These are phyloP conservation scores for Aurinia saxatilis DNA, from an alignment of 345 rosid species.

Conservation along the genomic window DNA sequence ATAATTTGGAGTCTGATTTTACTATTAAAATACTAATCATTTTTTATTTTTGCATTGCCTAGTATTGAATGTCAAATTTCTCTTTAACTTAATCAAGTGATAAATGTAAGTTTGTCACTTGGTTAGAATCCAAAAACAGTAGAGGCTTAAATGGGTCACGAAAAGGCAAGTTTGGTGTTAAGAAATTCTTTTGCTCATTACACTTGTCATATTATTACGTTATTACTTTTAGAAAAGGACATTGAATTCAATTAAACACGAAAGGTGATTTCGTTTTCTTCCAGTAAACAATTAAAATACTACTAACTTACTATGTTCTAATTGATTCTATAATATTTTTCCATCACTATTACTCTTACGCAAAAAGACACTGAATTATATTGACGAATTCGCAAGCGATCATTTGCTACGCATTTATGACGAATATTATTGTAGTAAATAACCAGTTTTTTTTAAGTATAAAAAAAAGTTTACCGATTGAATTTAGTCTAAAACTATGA, in stretches of 20 bases:
- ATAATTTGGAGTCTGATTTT: too few relatives aligned
- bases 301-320: background rate
- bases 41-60: too few relatives aligned
- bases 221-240: background rate
- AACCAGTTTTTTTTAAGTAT: too few relatives aligned
- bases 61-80: constrained; percentile 10
- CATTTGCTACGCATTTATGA: too few relatives aligned
- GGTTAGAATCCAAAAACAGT: constrained; percentile 18
- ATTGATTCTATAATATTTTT: background rate
- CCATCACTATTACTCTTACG: too few relatives aligned
- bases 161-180: constrained; percentile 20
- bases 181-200: constrained; percentile 2
- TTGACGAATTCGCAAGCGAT: too few relatives aligned
- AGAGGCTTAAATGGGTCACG: constrained; percentile 17
- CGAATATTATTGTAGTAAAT: too few relatives aligned
- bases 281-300: too few relatives aligned
- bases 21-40: too few relatives aligned
- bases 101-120: constrained; percentile 11
- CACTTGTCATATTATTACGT: constrained; percentile 1
- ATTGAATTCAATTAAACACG: background rate
- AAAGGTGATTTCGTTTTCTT: background rate
- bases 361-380: too few relatives aligned
- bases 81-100: constrained; percentile 6
- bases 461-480: too few relatives aligned
- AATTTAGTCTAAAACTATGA: too few relatives aligned